phyloP scores from a whole-genome alignment of 2,329 filamentous ascomycete genomes.

The Fusarium sp. region DNA sequence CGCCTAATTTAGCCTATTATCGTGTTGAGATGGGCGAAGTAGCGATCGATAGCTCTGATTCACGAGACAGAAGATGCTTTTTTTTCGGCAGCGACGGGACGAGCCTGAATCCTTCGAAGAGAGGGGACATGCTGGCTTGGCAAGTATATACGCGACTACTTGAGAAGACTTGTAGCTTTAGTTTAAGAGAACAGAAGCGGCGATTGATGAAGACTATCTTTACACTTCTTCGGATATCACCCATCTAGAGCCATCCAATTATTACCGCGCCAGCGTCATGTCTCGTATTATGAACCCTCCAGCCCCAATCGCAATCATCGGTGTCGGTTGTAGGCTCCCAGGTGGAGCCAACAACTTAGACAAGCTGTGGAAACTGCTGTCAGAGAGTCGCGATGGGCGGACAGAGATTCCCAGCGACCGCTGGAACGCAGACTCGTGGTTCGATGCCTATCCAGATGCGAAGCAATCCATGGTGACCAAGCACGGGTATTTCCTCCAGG shows the following conservation, averaged over 20 bases:
- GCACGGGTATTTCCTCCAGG: neutral
- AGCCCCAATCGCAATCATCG: neutral
- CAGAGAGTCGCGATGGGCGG: neutral
- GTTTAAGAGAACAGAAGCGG: accelerated
- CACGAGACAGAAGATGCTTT: neutral
- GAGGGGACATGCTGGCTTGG: neutral
- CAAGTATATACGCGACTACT: neutral
- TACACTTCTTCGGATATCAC: neutral
- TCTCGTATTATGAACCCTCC: neutral
- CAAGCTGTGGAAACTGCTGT: neutral
- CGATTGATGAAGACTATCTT: neutral
- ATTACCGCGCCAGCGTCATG: neutral
- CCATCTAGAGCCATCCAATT: no score
- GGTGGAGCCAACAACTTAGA: conserved; percentile 10
- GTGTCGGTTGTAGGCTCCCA: conserved; percentile 1
- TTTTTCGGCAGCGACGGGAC: neutral
- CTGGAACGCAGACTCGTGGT: conserved; percentile 5
- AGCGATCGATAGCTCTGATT: neutral
- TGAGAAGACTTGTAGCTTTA: neutral
- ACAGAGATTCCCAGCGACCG: conserved; percentile 4
- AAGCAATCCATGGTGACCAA: conserved; percentile 10
- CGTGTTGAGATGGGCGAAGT: accelerated
- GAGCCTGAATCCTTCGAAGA: neutral
- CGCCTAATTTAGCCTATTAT: conserved; percentile 1
- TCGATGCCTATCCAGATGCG: conserved; percentile 1